Base-by-base conservation (phyloP, 1,139 yeast genomes). In the Lizanozyma gosingica region DNA sequence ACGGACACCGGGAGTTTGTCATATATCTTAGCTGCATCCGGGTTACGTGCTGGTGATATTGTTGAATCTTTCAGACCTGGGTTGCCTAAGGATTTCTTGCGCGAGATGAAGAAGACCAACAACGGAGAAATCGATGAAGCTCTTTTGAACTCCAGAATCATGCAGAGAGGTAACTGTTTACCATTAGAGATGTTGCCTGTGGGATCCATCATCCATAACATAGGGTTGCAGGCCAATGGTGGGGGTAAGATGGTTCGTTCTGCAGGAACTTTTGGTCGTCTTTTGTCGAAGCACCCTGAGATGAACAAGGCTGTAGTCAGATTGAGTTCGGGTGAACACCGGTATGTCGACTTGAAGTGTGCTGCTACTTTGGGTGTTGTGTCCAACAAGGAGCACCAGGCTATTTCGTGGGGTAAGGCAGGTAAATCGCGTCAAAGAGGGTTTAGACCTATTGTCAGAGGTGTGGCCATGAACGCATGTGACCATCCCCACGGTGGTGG, bases 401-500 rank as follows among this genome's bases (percentile, higher is more conserved):
- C 87, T 50, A 76, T 80, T 46, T 78, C 86, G 42, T 76, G 88
- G 67, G 98, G 99, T 75, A 92, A 94, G 63, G 99, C 99, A 14
- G 99, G 99, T 54, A 80, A 97, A 63, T 72, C 83, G 41, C 83
- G 99, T 62, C 83, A 88, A 73, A 70, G 85, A 59, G 98, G 98
- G 49, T 81, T 83, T 55, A 80, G 98, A 63, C 98, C 99, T 33
- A 78, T 83, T 41, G 96, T 88, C 34, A 84, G 99, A 73, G 99
- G 99, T 77, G 87, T 88, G 52, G 98, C 98, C 40, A 87, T 87
- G 96, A 92, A 92, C 66, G 94, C 94, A 46, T 79, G 81, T 58
- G 97, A 92, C 65, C 99, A 92, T 71, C 99, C 99, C 51, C 94
- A 88, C 57, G 99, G 99, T 74, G 99, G 99, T 83, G 99, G 99